A percentile compares a stretch with the other conserved stretches of the same genome.
Conservation (phyloP, 2,329 filamentous ascomycete genomes). For the Emergomyces pasteurianus region DNA sequence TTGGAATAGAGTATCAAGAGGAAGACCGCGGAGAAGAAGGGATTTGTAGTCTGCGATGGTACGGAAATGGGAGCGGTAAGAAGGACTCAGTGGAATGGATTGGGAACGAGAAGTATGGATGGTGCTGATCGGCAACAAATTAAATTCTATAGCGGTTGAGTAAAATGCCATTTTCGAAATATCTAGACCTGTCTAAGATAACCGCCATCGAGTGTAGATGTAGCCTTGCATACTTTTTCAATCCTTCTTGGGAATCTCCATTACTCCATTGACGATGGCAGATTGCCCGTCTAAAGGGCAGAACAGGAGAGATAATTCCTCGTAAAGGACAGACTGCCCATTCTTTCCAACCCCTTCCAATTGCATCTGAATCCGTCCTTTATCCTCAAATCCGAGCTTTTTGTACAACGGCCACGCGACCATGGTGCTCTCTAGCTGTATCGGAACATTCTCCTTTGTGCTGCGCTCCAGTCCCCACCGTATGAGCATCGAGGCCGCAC, state of each 20-base stretch:
- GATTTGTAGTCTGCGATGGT: slow-evolving; percentile 14
- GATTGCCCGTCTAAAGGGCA: neutral
- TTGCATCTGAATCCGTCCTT: slow-evolving; percentile 8
- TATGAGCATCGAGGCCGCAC: slow-evolving; percentile 10
- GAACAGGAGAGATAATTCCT: slow-evolving; percentile 10
- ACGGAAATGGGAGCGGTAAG: slow-evolving; percentile 9
- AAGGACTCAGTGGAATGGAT: slow-evolving; percentile 16
- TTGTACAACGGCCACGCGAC: slow-evolving; percentile 9
- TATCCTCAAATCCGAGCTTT: slow-evolving; percentile 7
- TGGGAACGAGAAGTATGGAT: slow-evolving; percentile 23
- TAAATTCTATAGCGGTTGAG: neutral
- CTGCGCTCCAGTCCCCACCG: slow-evolving; percentile 11
- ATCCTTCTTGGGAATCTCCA: neutral
- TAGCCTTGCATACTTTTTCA: neutral
- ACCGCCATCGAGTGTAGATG: neutral
- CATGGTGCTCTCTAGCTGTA: slow-evolving; percentile 7
- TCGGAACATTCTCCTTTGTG: slow-evolving; percentile 6
- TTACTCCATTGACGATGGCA: neutral
- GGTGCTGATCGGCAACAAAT: slow-evolving; percentile 13
- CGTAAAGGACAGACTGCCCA: slow-evolving; percentile 8
- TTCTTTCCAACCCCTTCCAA: slow-evolving; percentile 5
- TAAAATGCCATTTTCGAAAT: neutral
- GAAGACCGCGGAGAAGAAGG: slow-evolving; percentile 11
- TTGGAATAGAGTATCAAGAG: slow-evolving; percentile 8
- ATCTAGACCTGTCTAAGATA: neutral